Percentiles rank a stretch among this genome's conserved stretches.
Evolutionary conservation across 2,329 filamentous ascomycete genomes (phyloP).

Genomic region (Hirsutella rhossiliensis): DNA sequence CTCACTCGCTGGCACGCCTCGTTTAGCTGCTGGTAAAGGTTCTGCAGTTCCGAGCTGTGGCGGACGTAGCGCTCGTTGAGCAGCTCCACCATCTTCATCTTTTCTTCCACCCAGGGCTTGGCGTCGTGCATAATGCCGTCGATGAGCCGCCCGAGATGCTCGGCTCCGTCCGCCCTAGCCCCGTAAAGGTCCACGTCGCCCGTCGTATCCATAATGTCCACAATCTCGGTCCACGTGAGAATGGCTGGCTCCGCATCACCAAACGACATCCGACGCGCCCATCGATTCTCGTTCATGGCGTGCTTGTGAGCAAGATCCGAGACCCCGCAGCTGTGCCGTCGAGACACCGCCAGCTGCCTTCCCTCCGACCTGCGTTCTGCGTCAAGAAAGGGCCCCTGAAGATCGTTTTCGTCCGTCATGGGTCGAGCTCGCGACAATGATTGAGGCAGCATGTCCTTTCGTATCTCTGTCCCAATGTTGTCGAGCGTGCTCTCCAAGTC

Average conservation of each 20-base stretch:
- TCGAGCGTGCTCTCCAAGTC: constrained; percentile 15
- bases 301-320: constrained; percentile 16
- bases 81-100: constrained; percentile 41
- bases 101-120: constrained; percentile 47
- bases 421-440: constrained; percentile 47
- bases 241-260: constrained; percentile 65
- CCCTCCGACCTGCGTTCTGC: constrained; percentile 32
- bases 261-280: constrained; percentile 64
- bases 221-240: constrained; percentile 50
- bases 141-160: constrained; percentile 40
- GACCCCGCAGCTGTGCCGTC: constrained; percentile 46
- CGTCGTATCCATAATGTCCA: constrained; percentile 23
- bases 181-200: constrained; percentile 15
- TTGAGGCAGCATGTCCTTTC: constrained; percentile 26
- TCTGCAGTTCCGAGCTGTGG: constrained; percentile 54
- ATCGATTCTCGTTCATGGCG: constrained; percentile 43
- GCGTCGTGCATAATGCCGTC: constrained; percentile 38
- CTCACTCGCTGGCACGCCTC: constrained; percentile 58
- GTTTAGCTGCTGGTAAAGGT: constrained; percentile 56
- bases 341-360: constrained; percentile 39
- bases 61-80: constrained; percentile 51
- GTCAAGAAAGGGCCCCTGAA: constrained; percentile 39
- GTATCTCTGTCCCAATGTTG: constrained; percentile 26
- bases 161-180: constrained; percentile 39
- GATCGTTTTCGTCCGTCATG: constrained; percentile 44